Conservation (phyloP, 108 stramenopile genomes). For the Craspedostauros australis region DNA sequence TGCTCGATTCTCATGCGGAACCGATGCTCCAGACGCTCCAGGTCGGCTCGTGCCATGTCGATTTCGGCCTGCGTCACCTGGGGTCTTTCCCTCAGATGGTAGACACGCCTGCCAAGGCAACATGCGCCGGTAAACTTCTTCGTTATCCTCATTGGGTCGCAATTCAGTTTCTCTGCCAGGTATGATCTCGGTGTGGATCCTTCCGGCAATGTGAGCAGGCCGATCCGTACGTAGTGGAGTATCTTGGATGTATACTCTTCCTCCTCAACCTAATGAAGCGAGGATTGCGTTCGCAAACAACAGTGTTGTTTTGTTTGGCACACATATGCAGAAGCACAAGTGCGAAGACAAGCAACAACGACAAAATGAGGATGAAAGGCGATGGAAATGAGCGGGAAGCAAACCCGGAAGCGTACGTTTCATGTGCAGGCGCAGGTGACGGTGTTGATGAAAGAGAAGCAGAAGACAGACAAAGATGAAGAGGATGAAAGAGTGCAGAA, state of each 20-base stretch:
- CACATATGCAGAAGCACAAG: too few species aligned
- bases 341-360: too few species aligned
- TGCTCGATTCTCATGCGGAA: constrained; percentile 57
- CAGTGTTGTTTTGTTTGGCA: too few species aligned
- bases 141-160: constrained; percentile 97
- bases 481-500: too few species aligned
- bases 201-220: constrained; percentile 84
- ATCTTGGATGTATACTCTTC: constrained; percentile 88
- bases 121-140: constrained; percentile 95
- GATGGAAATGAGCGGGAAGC: too few species aligned
- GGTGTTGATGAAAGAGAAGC: too few species aligned
- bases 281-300: too few species aligned
- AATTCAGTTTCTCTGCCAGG: constrained; percentile 92
- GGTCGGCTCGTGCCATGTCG: constrained; percentile 58
- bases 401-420: too few species aligned
- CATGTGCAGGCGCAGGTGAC: too few species aligned
- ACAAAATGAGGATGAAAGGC: too few species aligned
- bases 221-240: constrained; percentile 88
- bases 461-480: too few species aligned
- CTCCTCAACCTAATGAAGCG: constrained; percentile 79
- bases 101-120: constrained; percentile 83
- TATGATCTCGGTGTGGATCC: constrained; percentile 88
- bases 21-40: constrained; percentile 50
- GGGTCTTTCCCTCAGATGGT: constrained; percentile 56
- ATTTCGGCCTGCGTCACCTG: constrained; percentile 43